Base-by-base conservation (phyloP, 2,329 filamentous ascomycete genomes). In the Pyrenophora graminea region DNA sequence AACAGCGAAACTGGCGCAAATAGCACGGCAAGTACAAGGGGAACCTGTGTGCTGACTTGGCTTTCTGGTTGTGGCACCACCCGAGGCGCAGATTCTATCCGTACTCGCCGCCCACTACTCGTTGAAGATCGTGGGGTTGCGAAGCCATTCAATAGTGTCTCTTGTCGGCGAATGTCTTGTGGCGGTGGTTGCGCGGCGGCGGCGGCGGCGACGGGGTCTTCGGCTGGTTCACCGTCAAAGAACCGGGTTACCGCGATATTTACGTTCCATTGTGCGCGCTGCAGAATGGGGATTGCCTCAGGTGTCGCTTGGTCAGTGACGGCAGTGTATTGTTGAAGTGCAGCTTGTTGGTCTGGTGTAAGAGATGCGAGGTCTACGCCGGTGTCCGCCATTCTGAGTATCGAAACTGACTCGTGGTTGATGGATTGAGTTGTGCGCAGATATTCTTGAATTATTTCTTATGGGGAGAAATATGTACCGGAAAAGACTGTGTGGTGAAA, bases 241-340 rank as follows among this genome's bases (percentile, higher is more conserved):
- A 97, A 97, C 70, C 95, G 95, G 59, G 94, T 85, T 58, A 99
- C 93, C 51, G 94, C 93, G 65, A 97, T 96, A 79, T 93, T 89
- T 0, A 96, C 89, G 69, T 97, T 99, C 94, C 94, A 99, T 79
- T 97, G 88, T 49, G 91, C 96, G 56, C 91, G 82, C 61, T 87
- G 84, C 2, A 99, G 80, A 4, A 99, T 74, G 1, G 90, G 85
- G 41, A 96, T 80, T 2, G 94, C 91, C 51, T 90, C 85, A 37
- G 85, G 81, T 38, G 85, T 73, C 18, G 91, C 87, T 74, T 97
- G 91, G 63, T 92, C 86, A 21, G 94, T 97, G 43, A 99, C 88
- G 44, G 89, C 83, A 13, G 87, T 90, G 74, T 91, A 96, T 68
- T 96, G 93, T 64, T 96, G 87, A 21, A 99, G 83, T 39, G 90